Base-by-base conservation (phyloP, 129 eudicot genomes). In the Ambrosia artemisiifolia region DNA sequence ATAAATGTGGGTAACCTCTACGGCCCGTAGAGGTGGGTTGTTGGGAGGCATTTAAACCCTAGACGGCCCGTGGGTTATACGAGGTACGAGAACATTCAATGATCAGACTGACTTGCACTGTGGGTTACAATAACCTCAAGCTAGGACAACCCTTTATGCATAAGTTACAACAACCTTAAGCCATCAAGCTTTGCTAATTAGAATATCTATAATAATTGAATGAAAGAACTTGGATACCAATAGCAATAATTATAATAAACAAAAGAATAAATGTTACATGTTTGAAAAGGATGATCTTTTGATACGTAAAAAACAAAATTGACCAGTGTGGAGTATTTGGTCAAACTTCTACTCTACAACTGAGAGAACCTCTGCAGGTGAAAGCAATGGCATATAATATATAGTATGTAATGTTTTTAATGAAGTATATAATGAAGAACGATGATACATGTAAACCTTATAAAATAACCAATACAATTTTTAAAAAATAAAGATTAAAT, bases 261-360 rank as follows among this genome's bases (percentile, higher is more conserved):
- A 14, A 20, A 13, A 55, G 34, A 42, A 63, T 16, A 75, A 67
- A 61, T 70, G 53, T 28, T 70, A 57, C 57, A 70, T 67, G 33
- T 14, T 50, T 78, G 77, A 78, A 70, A 69, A 72, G 63, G 82
- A 78, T 70, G 67, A 70, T 43, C 67, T 30, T 57, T 44, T 71
- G 72, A 78, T 66, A 62, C 60, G 50, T 43, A 75, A 77, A 85
- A 76, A 88, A 84, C 87, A 84, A 86, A 84, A 79, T 69, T 70
- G 87, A 74, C 82, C 42, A 75, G 70, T 66, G 17, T 70, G 43
- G 72, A 78, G 75, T 69, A 67, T 77, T 71, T 78, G 86, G 94
- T 88, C 90, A 88, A 88, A 83, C 75, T 80, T 79, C 71, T 81
- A 80, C 82, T 78, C 87, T 82, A 91, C 92, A 75, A 78, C 76